Base-by-base conservation (phyloP, 768 basidiomycete genomes). In the Phlegmacium glaucopus region DNA sequence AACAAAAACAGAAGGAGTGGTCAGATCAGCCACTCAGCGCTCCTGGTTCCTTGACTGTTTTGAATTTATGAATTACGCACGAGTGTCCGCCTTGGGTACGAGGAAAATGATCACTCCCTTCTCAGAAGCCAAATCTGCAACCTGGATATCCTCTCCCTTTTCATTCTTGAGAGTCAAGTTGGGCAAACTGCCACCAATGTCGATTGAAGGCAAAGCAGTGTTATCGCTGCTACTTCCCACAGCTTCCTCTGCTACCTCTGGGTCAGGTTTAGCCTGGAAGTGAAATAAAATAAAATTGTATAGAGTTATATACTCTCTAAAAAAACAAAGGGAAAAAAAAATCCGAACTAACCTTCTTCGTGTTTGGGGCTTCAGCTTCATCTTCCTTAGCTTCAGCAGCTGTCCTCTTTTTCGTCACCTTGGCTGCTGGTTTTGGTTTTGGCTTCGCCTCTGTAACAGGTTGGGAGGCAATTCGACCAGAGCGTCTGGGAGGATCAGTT, bases 41-140 rank as follows among this genome's bases (percentile, higher is more conserved):
- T 5, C 22, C 22, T 5, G 3, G 3, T 5, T 5, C 22, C 22
- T 26, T 32, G 12, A 30, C 8, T 9, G 9, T 15, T 10, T 12
- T 12, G 39, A 5, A 44, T 51, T 43, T 45, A 22, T 25, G 35
- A 16, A 34, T 22, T 3, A 65, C 85, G 54, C 56, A 92, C 86
- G 83, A 15, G 89, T 92, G 69, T 91, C 89, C 35, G 87, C 90
- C 67, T 85, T 93, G 48, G 87, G 90, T 2, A 92, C 80, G 4
- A 89, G 69, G 71, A 92, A 94, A 49, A 97, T 64, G 27, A 97
- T 78, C 8, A 88, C 77, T 1, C 94, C 90, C 52, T 80, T 73
- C 55, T 92, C 84, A 25, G 72, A 71, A 3, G 83, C 74, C 34
- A 94, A 68, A 4, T 71, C 74, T 22, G 76, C 68, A 7, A 90